A percentile compares a stretch with the other conserved stretches of the same genome.
These are phyloP conservation scores for Lepidium sativum DNA, from an alignment of 345 rosid genomes.

Conservation along the genomic window DNA sequence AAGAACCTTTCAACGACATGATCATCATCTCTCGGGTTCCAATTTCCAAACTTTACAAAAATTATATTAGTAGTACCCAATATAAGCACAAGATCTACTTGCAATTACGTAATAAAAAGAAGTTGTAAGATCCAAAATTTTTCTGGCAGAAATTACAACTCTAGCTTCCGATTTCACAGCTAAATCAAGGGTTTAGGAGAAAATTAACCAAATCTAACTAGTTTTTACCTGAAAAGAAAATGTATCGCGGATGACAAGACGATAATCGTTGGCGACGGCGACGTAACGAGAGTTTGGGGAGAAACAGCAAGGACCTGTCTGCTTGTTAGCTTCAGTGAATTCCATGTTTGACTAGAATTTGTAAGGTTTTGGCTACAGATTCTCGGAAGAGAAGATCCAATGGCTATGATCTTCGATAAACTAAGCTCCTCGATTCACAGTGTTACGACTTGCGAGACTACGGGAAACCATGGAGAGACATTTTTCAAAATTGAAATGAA, in stretches of 20 bases:
- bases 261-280: slow-evolving; percentile 81
- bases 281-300: slow-evolving; percentile 85
- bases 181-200: slow-evolving; percentile 3
- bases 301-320: slow-evolving; percentile 81
- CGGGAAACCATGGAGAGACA: slow-evolving; percentile 1
- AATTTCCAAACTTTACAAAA: not conserved
- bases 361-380: not conserved
- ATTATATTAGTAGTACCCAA: not conserved
- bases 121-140: slow-evolving; percentile 7
- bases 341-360: slow-evolving; percentile 40
- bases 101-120: slow-evolving; percentile 4
- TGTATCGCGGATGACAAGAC: slow-evolving; percentile 85
- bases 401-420: not conserved
- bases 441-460: slow-evolving; percentile 3
- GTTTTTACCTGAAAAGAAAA: slow-evolving; percentile 62
- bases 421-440: slow-evolving; percentile 14
- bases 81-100: slow-evolving; percentile 7
- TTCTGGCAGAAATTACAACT: not conserved
- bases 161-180: not conserved
- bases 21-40: not conserved
- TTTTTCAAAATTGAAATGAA: slow-evolving; percentile 17
- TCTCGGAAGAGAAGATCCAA: not conserved
- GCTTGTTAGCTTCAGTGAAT: slow-evolving; percentile 84
- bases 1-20: not conserved
- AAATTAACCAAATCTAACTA: not conserved